Base-by-base conservation (phyloP, 2,329 filamentous ascomycete species). In the Beauveria asiatica region DNA sequence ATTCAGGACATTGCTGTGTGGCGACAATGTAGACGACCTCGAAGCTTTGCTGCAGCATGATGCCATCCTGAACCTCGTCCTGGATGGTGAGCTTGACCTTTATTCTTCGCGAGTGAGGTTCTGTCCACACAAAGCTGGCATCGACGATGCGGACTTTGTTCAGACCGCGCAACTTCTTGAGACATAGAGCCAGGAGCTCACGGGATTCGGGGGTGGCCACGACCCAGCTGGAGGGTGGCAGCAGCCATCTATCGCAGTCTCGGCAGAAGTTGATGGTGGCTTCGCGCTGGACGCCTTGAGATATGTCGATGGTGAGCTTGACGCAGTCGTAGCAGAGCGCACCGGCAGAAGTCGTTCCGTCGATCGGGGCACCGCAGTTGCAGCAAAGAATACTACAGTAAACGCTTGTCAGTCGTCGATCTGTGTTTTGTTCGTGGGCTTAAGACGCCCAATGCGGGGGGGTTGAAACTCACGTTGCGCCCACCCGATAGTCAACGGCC, bases 1-100 rank as follows among this genome's bases (percentile, higher is more conserved):
- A 97, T 67, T 99, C 94, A 1, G 92, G 87, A 73, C 94, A 99
- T 76, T 99, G 94, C 71, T 97, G 92, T 69, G 87, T 89, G 61
- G 90, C 88, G 62, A 97, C 88, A 8, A 95, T 83, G 70, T 93
- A 99, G 72, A 95, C 85, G 19, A 97, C 92, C 76, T 97, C 93
- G 72, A 99, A 97, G 55, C 86, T 88, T 75, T 99, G 94, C 75
- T 99, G 94, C 68, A 99, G 78, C 60, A 87, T 73, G 50, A 86
- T 80, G 27, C 83, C 84, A 59, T 85, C 83, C 56, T 81, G 81
- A 2, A 86, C 83, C 23, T 80, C 75, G 62, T 85, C 83, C 70
- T 97, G 94, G 52, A 97, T 87, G 1, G 94, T 97, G 73, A 99
- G 87, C 79, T 97, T 97, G 73, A 97, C 87, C 76, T 92, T 95